Evolutionary conservation across 2,329 filamentous ascomycete species (phyloP), one percentile per base, ranked within the genome.

Genomic region (Teratosphaeria destructans): DNA sequence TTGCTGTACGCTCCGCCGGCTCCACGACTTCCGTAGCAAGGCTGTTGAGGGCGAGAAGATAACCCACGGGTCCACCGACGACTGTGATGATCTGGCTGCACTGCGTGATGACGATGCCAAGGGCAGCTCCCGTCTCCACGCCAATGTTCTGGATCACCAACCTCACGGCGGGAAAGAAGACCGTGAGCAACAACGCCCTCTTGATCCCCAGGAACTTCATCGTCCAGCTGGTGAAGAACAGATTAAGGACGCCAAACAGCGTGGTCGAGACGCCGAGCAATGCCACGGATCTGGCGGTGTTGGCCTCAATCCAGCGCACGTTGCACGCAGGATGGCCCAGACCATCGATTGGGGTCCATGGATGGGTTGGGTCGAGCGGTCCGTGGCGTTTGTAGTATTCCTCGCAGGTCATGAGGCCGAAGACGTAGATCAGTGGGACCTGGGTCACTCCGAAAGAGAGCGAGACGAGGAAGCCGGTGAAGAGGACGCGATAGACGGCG

Each of bases 321-420:
- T 77, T 78, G 67, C 87, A 90, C 16, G 81, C 77, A 8, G 32
- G 16, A 16, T 56, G 1, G 12, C 32, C 55, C 7, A 37, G 11
- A 16, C 55, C 55, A 61, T 85, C 81, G 4, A 19, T 35, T 23
- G 52, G 32, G 54, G n/a, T 35, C 39, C 57, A 52, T 10, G 43
- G 43, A n/a, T 49, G 43, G 8, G 43, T 8, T 39, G 55, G 55
- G 39, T 56, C 32, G 32, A 29, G 77, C 12, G 81, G 77, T 19
- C 8, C n/a, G 66, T 88, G 81, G 2, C 75, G 75, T 39, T 78
- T 74, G 72, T 89, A 90, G 70, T 84, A 90, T 57, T 81, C 79
- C 58, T 89, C 84, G 72, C 87, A 90, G 56, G 83, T 84, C 85
- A 89, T 89, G 1, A 87, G 69, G 60, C 85, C 84, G 65, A 89